Conservation (phyloP, 768 basidiomycete genomes). For the Lentinula aciculospora region DNA sequence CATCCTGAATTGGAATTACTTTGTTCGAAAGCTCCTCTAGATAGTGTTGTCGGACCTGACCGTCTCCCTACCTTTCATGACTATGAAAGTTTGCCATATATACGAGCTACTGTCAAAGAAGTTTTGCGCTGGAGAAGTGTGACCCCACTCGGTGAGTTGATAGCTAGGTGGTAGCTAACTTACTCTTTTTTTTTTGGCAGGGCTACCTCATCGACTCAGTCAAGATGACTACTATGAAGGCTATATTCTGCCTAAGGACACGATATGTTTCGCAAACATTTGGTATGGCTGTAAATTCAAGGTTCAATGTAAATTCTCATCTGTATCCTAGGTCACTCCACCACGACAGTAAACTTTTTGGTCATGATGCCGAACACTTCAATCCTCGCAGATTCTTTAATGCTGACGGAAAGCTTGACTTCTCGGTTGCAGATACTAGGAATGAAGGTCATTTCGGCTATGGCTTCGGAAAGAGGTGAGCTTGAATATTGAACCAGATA, state of each 20-base stretch:
- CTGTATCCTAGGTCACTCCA: background rate
- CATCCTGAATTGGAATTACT: background rate
- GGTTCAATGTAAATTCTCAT: background rate
- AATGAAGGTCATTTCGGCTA: constrained; percentile 17
- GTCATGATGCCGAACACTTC: background rate
- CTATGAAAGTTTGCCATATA: constrained; percentile 23
- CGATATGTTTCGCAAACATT: constrained; percentile 3
- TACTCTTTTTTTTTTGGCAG: background rate
- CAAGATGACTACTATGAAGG: constrained; percentile 11
- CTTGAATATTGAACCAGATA: background rate
- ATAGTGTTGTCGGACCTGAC: constrained; percentile 22
- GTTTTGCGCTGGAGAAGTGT: constrained; percentile 26
- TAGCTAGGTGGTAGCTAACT: background rate
- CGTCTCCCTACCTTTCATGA: constrained; percentile 30
- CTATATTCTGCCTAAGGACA: constrained; percentile 7
- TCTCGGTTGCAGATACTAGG: constrained; percentile 7
- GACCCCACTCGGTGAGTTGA: constrained; percentile 23
- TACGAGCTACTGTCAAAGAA: constrained; percentile 30
- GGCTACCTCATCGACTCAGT: background rate
- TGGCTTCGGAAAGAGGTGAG: constrained; percentile 17
- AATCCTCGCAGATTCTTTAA: constrained; percentile 4
- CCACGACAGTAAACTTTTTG: background rate
- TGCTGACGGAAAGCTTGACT: background rate
- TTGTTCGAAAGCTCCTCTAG: constrained; percentile 7
- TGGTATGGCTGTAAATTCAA: background rate